phyloP scores from a whole-genome alignment of 2,329 filamentous ascomycete genomes.

The Chaetomium globosum region DNA sequence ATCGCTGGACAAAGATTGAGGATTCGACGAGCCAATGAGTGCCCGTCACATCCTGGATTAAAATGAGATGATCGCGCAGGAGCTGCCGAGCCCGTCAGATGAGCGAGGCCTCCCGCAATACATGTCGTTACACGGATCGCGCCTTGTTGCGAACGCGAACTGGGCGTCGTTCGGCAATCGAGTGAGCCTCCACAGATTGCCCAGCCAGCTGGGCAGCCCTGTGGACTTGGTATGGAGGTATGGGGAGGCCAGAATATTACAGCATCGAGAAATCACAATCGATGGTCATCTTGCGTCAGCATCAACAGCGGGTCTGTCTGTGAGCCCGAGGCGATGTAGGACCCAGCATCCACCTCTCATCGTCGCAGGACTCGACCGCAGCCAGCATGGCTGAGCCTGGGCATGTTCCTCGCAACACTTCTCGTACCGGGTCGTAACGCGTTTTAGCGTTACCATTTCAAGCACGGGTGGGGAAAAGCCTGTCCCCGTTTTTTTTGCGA shows the following conservation, averaged over 20 bases:
- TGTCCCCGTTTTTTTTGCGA: constrained; percentile 1
- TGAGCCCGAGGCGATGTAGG: constrained; percentile 12
- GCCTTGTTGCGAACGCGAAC: not conserved
- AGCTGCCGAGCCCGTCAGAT: constrained; percentile 12
- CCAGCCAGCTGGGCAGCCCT: not conserved
- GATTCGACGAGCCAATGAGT: constrained; percentile 15
- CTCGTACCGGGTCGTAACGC: not conserved
- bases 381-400: not conserved
- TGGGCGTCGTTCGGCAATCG: not conserved
- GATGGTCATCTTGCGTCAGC: not conserved
- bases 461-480: constrained; percentile 18
- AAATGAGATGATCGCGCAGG: constrained; percentile 25
- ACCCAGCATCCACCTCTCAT: not conserved
- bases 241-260: not conserved
- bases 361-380: not conserved
- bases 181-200: not conserved
- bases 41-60: constrained; percentile 3
- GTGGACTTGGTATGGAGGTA: not conserved
- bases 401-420: not conserved
- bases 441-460: constrained; percentile 4
- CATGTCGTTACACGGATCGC: not conserved
- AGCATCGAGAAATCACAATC: not conserved
- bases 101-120: constrained; percentile 21
- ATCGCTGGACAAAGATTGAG: constrained; percentile 6
- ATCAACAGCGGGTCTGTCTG: not conserved